Percentiles rank a stretch among this genome's conserved stretches.
These are phyloP conservation scores for Salvia sclarea DNA, from an alignment of 305 asterid genomes.

Conservation along the genomic window DNA sequence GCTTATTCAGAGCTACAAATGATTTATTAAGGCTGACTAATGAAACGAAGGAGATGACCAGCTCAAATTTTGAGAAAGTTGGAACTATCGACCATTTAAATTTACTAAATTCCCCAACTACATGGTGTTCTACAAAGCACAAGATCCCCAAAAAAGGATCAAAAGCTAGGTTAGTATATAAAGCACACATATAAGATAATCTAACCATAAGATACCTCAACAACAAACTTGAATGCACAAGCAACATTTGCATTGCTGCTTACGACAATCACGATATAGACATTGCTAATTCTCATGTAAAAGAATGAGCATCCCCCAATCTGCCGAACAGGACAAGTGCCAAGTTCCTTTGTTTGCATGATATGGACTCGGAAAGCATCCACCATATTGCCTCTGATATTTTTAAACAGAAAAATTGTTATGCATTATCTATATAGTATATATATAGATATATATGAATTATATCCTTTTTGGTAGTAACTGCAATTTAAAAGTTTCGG, in stretches of 20 bases:
- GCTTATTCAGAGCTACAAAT: conserved; percentile 21
- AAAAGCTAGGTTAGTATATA: conserved; percentile 16
- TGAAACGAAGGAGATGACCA: conserved; percentile 11
- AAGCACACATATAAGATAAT: conserved; percentile 21
- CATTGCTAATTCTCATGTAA: conserved; percentile 98
- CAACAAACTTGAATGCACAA: conserved; percentile 96
- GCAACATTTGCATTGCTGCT: conserved; percentile 99
- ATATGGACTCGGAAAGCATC: conserved; percentile 97
- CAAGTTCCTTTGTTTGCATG: conserved; percentile 99
- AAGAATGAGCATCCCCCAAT: conserved; percentile 99
- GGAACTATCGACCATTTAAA: conserved; percentile 18
- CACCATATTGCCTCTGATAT: conserved; percentile 93
- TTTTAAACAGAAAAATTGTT: conserved; percentile 29
- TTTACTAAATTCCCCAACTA: conserved; percentile 18
- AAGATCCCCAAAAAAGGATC: conserved; percentile 17
- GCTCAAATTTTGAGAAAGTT: conserved; percentile 12
- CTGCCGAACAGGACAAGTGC: conserved; percentile 98
- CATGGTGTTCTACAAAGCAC: not conserved
- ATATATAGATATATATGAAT: not conserved
- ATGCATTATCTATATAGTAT: conserved; percentile 15
- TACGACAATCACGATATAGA: conserved; percentile 96
- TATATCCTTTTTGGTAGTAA: too few species aligned
- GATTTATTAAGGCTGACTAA: conserved; percentile 17
- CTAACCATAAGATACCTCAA: conserved; percentile 66
- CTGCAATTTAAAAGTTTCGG: not conserved